These are phyloP conservation scores for Leersia perrieri DNA, from an alignment of 176 grass and related monocot species.

Conservation along the genomic window DNA sequence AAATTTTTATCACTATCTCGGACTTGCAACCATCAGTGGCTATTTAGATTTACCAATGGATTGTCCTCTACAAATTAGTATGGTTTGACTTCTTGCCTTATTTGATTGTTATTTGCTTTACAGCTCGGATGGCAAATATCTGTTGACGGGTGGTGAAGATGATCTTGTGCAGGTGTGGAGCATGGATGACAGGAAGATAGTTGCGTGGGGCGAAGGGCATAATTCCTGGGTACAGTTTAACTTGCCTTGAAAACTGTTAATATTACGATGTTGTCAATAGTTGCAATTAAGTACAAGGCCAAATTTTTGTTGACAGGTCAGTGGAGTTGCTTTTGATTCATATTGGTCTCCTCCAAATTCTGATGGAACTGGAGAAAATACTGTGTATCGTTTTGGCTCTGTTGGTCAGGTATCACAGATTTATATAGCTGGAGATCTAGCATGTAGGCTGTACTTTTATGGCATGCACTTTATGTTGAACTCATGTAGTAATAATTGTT, in stretches of 20 bases:
- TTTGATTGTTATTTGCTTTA: conserved; percentile 16
- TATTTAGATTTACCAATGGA: neutral
- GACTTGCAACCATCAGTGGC: neutral
- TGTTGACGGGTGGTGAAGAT: conserved; percentile 95
- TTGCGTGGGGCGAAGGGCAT: conserved; percentile 95
- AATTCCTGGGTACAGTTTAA: conserved; percentile 84
- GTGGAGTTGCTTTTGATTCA: conserved; percentile 96
- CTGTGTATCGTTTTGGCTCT: conserved; percentile 92
- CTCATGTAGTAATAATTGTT: neutral
- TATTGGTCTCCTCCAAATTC: conserved; percentile 91
- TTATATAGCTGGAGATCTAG: conserved; percentile 10
- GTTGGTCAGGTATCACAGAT: conserved; percentile 76
- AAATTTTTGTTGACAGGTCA: conserved; percentile 59
- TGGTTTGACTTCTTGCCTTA: conserved; percentile 18
- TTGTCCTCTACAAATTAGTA: conserved; percentile 4
- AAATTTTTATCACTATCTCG: conserved; percentile 8
- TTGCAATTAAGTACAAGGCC: neutral
- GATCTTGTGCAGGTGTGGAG: conserved; percentile 98
- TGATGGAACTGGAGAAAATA: conserved; percentile 75
- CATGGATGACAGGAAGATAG: conserved; percentile 86
- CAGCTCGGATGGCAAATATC: conserved; percentile 93
- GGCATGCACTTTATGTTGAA: conserved; percentile 1
- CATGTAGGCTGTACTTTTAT: conserved; percentile 1
- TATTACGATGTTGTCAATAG: conserved; percentile 16
- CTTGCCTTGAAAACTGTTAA: conserved; percentile 8